These are phyloP conservation scores for Tetracladium setigerum DNA, from an alignment of 495 filamentous ascomycete genomes.

Conservation along the genomic window DNA sequence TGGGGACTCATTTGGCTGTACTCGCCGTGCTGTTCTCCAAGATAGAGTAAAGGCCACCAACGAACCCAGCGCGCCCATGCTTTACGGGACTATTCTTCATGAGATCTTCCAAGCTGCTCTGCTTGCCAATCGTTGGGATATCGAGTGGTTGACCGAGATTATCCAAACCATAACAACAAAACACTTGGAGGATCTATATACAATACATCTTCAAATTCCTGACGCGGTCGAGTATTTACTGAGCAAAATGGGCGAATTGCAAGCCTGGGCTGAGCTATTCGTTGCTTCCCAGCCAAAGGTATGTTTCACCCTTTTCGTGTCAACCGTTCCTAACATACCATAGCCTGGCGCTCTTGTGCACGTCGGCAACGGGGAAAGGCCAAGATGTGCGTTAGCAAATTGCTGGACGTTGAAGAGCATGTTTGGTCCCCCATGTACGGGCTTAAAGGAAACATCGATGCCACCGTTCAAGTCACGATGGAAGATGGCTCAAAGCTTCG, in stretches of 20 bases:
- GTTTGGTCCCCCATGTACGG: constrained; percentile 97
- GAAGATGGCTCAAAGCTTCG: constrained; percentile 52
- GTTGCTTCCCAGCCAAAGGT: constrained; percentile 66
- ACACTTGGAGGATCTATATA: constrained; percentile 79
- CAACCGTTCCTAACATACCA: constrained; percentile 13
- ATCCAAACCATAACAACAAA: constrained; percentile 58
- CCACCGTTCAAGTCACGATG: constrained; percentile 89
- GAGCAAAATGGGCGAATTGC: constrained; percentile 69
- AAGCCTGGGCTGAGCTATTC: constrained; percentile 77
- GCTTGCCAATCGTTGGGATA: constrained; percentile 75
- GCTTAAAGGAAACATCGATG: constrained; percentile 95
- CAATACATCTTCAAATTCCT: constrained; percentile 63
- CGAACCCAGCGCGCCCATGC: constrained; percentile 64
- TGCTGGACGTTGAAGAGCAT: constrained; percentile 95
- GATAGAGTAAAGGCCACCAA: constrained; percentile 85
- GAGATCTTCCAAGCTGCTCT: constrained; percentile 90
- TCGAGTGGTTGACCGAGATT: constrained; percentile 49
- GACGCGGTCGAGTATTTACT: constrained; percentile 69
- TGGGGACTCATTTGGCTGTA: constrained; percentile 85
- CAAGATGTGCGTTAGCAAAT: constrained; percentile 79
- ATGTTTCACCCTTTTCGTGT: constrained; percentile 19
- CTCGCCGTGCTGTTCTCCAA: constrained; percentile 82
- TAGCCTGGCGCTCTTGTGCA: constrained; percentile 67
- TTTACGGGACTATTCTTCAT: constrained; percentile 89
- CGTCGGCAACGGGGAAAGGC: constrained; percentile 66